These are phyloP conservation scores for Remersonia thermophila DNA, from an alignment of 2,329 filamentous ascomycete genomes.

Conservation along the genomic window DNA sequence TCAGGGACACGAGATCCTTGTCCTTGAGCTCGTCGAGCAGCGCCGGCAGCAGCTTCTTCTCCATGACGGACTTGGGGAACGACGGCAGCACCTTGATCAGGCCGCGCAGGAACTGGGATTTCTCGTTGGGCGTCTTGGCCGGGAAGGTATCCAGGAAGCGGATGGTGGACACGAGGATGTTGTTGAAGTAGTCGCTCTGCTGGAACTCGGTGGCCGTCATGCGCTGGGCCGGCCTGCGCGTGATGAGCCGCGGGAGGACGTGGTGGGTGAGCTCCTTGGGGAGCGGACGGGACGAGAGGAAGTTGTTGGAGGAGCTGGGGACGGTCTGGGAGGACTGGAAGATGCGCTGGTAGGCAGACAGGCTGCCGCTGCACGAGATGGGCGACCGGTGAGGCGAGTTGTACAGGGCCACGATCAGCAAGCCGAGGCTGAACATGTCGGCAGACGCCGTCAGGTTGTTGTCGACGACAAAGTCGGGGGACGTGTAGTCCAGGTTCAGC, in stretches of 20 bases:
- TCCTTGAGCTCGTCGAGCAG: constrained; percentile 91
- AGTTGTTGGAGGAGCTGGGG: constrained; percentile 72
- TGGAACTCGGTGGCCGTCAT: constrained; percentile 87
- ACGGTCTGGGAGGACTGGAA: constrained; percentile 69
- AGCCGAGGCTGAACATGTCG: constrained; percentile 87
- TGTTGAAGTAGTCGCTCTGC: constrained; percentile 92
- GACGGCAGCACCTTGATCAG: constrained; percentile 77
- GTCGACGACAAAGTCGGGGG: constrained; percentile 89
- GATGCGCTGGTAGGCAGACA: constrained; percentile 73
- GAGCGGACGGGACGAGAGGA: constrained; percentile 64
- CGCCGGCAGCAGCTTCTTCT: constrained; percentile 84
- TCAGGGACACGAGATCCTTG: constrained; percentile 68
- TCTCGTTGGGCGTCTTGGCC: constrained; percentile 83
- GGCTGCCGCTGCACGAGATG: constrained; percentile 66
- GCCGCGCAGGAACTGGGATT: constrained; percentile 81
- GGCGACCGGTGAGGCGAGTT: constrained; percentile 89
- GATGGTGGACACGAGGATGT: constrained; percentile 90
- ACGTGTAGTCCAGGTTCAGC: constrained; percentile 83
- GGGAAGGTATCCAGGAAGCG: constrained; percentile 86
- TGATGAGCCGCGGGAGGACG: constrained; percentile 76
- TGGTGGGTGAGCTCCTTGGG: constrained; percentile 65
- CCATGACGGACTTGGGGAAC: constrained; percentile 85
- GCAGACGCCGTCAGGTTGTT: constrained; percentile 71
- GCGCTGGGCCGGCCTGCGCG: constrained; percentile 73
- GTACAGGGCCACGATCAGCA: constrained; percentile 81